Evolutionary conservation across 768 basidiomycete species (phyloP), one percentile per base, ranked within the genome.

Genomic region (Aureoboletus auriporus): DNA sequence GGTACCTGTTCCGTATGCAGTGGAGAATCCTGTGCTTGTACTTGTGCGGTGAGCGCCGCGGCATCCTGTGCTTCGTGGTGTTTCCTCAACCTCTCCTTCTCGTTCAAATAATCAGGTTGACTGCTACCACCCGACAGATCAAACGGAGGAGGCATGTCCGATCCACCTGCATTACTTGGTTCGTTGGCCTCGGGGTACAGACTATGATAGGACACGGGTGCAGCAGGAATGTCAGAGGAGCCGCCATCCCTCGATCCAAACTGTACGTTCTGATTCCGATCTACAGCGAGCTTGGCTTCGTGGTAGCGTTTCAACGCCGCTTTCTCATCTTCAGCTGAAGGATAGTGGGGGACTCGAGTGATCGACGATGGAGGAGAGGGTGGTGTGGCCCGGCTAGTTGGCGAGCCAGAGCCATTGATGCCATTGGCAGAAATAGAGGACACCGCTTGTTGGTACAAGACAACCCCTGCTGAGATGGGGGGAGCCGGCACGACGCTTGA

Each of bases 251-350:
- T 48, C 8, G 57, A 44, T 13, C 52, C 60, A 23, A 57, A 65
- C 45, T 67, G 64, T 5, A 53, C 61, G 38, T 66, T 64, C 49
- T 86, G 84, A 4, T 73, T 78, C 16, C 79, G 75, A 37, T 80
- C 79, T 13, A 89, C 87, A 6, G 88, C 87, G 40, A 71, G 70
- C 61, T 80, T 86, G 0, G 88, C 88, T 43, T 86, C 79, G 28
- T 84, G 74, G 60, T 87, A 91, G 50, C 81, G 71, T 54, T 63
- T 73, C 47, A 89, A 60, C 20, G 83, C 83, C 3, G 78, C 84
- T 60, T 90, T 90, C 66, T 91, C 89, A 59, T 86, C 77, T 51
- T 82, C 83, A 0, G 87, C 87, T 16, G 80, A 78, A 30, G 69
- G 66, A 57, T 80, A 86, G 28, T 76, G 75, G 28, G 80, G 77